Evolutionary conservation across 2,329 filamentous ascomycete species (phyloP).

Genomic region (Aspergillus awamori): DNA sequence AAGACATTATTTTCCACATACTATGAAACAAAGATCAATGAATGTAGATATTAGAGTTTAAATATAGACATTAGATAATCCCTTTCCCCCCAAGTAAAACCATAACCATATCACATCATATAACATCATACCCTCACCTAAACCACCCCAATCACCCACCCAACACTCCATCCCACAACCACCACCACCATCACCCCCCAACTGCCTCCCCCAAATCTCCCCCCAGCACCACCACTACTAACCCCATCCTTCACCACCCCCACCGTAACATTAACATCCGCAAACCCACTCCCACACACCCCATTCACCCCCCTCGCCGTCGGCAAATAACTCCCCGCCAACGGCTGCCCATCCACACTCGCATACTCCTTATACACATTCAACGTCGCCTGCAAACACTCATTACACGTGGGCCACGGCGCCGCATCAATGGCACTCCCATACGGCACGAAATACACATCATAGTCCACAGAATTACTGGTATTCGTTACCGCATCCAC

Average conservation of each 20-base stretch:
- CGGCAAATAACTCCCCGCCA: slow-evolving; percentile 68
- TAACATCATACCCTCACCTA: too few species aligned
- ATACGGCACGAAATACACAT: slow-evolving; percentile 83
- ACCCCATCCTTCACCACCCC: slow-evolving; percentile 17
- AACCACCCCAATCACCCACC: too few species aligned
- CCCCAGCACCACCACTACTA: neutral
- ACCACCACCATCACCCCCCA: neutral
- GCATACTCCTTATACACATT: slow-evolving; percentile 72
- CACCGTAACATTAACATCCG: slow-evolving; percentile 50
- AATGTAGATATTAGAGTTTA: neutral
- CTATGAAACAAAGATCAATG: neutral
- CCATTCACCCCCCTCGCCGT: slow-evolving; percentile 76
- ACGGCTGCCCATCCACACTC: slow-evolving; percentile 64
- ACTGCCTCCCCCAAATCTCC: neutral
- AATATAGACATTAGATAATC: neutral
- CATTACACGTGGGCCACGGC: slow-evolving; percentile 72
- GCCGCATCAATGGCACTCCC: slow-evolving; percentile 61
- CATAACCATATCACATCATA: too few species aligned
- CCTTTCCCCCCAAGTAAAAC: too few species aligned
- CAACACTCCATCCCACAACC: neutral
- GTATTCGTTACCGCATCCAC: slow-evolving; percentile 80
- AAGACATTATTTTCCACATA: neutral
- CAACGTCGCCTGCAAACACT: slow-evolving; percentile 81
- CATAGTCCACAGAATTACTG: slow-evolving; percentile 69
- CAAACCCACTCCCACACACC: slow-evolving; percentile 60